These are phyloP conservation scores for Ogataea pilisensis DNA, from an alignment of 805 yeast genomes.

Conservation along the genomic window DNA sequence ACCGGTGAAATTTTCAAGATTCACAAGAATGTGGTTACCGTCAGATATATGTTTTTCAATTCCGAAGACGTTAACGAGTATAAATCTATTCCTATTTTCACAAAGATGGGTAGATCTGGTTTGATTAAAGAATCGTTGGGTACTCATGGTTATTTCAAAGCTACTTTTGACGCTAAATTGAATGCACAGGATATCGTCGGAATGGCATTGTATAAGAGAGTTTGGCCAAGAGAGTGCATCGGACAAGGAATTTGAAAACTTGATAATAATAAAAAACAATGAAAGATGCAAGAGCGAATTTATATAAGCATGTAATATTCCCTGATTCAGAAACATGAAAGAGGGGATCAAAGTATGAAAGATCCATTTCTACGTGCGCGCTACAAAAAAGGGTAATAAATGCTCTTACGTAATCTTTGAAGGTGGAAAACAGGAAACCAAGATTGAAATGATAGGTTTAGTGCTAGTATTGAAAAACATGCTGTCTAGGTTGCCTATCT, in stretches of 20 bases:
- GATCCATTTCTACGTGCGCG: too few species aligned
- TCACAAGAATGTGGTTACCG: constrained; percentile 86
- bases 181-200: constrained; percentile 91
- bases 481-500: too few species aligned
- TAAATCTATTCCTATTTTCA: constrained; percentile 87
- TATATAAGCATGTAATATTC: too few species aligned
- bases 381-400: too few species aligned
- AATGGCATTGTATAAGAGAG: constrained; percentile 89
- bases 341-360: too few species aligned
- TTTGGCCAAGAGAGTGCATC: constrained; percentile 69
- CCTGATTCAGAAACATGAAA: too few species aligned
- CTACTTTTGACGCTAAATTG: constrained; percentile 86
- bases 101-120: constrained; percentile 91
- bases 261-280: too few species aligned
- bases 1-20: constrained; percentile 96
- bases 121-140: constrained; percentile 94
- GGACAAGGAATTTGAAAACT: constrained; percentile 19
- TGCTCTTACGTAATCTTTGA: too few species aligned
- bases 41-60: constrained; percentile 96
- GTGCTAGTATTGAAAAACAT: too few species aligned
- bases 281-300: not conserved
- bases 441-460: too few species aligned
- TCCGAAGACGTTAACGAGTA: constrained; percentile 84
- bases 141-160: constrained; percentile 97
- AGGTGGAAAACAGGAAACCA: too few species aligned